These are phyloP conservation scores for Hirsutella rhossiliensis DNA, from an alignment of 2,329 filamentous ascomycete genomes.

Conservation along the genomic window DNA sequence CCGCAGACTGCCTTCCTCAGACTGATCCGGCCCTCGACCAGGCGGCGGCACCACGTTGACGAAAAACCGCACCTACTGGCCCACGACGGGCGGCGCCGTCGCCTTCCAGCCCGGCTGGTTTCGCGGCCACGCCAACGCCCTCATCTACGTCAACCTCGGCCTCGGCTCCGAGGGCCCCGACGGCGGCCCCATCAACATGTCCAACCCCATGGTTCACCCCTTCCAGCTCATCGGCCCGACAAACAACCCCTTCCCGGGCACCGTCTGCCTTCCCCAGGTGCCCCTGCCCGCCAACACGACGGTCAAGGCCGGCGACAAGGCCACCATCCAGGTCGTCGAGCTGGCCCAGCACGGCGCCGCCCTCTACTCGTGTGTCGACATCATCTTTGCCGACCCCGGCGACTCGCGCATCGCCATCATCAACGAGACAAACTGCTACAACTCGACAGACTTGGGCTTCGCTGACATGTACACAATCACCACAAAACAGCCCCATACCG, in stretches of 20 bases:
- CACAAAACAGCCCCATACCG: slow-evolving; percentile 27
- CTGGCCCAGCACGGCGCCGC: slow-evolving; percentile 71
- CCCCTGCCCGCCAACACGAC: slow-evolving; percentile 62
- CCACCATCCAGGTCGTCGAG: slow-evolving; percentile 83
- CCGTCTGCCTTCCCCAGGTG: slow-evolving; percentile 81
- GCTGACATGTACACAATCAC: slow-evolving; percentile 62
- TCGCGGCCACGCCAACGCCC: slow-evolving; percentile 68
- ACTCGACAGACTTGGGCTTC: slow-evolving; percentile 67
- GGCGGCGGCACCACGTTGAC: slow-evolving; percentile 74
- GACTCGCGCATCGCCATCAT: slow-evolving; percentile 57
- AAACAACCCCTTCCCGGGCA: slow-evolving; percentile 76
- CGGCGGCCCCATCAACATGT: slow-evolving; percentile 71
- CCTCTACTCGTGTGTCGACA: slow-evolving; percentile 88
- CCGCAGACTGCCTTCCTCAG: background rate
- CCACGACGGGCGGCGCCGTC: slow-evolving; percentile 73
- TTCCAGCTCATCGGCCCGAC: slow-evolving; percentile 76
- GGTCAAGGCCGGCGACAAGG: slow-evolving; percentile 72
- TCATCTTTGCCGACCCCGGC: slow-evolving; percentile 73
- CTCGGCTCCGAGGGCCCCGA: slow-evolving; percentile 57
- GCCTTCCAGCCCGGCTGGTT: slow-evolving; percentile 95
- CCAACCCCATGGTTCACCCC: slow-evolving; percentile 63
- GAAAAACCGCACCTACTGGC: slow-evolving; percentile 85
- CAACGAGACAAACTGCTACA: slow-evolving; percentile 78
- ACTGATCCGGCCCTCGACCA: slow-evolving; percentile 24
- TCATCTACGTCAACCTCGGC: slow-evolving; percentile 86